Evolutionary conservation across 371 early-diverging fungal genomes (phyloP).

Genomic region (Mortierella sp.): DNA sequence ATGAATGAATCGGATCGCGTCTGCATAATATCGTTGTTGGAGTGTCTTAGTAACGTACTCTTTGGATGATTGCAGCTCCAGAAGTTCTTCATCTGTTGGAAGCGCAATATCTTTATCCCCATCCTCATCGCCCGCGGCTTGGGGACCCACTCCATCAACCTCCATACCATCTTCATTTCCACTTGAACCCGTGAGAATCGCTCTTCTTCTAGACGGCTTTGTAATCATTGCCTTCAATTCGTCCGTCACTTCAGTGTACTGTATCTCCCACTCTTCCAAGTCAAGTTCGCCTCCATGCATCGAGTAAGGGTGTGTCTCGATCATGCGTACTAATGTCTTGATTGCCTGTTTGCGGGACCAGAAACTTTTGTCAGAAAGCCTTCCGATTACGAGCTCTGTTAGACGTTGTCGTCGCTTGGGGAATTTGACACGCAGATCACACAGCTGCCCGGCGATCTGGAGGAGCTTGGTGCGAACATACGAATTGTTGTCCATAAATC

Average conservation of each 20-base stretch:
- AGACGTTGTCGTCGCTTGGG: slow-evolving; percentile 86
- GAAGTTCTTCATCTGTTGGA: slow-evolving; percentile 46
- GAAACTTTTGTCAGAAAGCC: slow-evolving; percentile 92
- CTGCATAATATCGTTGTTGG: slow-evolving; percentile 84
- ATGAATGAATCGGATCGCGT: slow-evolving; percentile 86
- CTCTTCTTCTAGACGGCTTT: slow-evolving; percentile 29
- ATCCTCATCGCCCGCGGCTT: slow-evolving; percentile 32
- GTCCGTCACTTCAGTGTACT: slow-evolving; percentile 69
- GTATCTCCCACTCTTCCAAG: slow-evolving; percentile 72
- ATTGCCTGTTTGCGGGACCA: slow-evolving; percentile 92
- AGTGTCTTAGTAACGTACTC: slow-evolving; percentile 73
- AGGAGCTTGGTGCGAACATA: slow-evolving; percentile 89
- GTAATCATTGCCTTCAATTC: slow-evolving; percentile 72
- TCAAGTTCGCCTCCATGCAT: slow-evolving; percentile 89
- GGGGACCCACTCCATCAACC: slow-evolving; percentile 37
- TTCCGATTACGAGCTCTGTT: slow-evolving; percentile 75
- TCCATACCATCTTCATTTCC: slow-evolving; percentile 45
- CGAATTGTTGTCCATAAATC: slow-evolving; percentile 88
- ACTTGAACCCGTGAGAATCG: slow-evolving; percentile 29
- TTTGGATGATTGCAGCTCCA: slow-evolving; percentile 59
- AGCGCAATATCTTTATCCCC: slow-evolving; percentile 36
- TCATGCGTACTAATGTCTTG: slow-evolving; percentile 79
- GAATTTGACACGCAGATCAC: slow-evolving; percentile 79
- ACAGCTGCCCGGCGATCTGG: slow-evolving; percentile 85
- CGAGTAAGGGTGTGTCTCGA: slow-evolving; percentile 90